Evolutionary conservation across 805 yeast genomes (phyloP).

Genomic region (Nakazawaea anatomiae): DNA sequence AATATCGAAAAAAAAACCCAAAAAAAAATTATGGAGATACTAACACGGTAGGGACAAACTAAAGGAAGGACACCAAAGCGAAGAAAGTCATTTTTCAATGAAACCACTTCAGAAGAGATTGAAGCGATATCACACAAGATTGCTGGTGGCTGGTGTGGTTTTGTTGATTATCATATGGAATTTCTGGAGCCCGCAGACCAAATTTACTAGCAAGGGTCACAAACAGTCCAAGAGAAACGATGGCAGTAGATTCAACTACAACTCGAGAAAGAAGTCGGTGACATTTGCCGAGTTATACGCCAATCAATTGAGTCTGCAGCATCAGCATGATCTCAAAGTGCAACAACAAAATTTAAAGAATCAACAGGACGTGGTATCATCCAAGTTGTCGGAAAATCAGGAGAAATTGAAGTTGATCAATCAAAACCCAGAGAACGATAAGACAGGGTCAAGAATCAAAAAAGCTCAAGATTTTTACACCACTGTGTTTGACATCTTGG

Average conservation of each 20-base stretch:
- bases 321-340: neutral
- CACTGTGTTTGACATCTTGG: conserved; percentile 33
- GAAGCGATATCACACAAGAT: neutral
- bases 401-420: conserved; percentile 18
- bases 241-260: neutral
- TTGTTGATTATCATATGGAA: neutral
- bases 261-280: conserved; percentile 2
- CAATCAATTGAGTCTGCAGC: conserved; percentile 2
- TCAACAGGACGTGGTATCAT: neutral
- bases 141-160: neutral
- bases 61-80: neutral
- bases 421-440: conserved; percentile 22
- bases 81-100: neutral
- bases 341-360: neutral
- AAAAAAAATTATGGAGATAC: neutral
- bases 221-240: neutral
- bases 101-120: neutral
- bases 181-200: neutral
- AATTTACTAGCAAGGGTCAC: neutral
- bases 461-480: conserved; percentile 37
- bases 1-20: neutral
- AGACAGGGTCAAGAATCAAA: conserved; percentile 25
- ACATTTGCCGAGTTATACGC: conserved; percentile 10
- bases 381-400: conserved; percentile 9
- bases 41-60: too few relatives aligned